These are phyloP conservation scores for Boletus smithii DNA, from an alignment of 1,284 basidiomycete genomes.

Conservation along the genomic window DNA sequence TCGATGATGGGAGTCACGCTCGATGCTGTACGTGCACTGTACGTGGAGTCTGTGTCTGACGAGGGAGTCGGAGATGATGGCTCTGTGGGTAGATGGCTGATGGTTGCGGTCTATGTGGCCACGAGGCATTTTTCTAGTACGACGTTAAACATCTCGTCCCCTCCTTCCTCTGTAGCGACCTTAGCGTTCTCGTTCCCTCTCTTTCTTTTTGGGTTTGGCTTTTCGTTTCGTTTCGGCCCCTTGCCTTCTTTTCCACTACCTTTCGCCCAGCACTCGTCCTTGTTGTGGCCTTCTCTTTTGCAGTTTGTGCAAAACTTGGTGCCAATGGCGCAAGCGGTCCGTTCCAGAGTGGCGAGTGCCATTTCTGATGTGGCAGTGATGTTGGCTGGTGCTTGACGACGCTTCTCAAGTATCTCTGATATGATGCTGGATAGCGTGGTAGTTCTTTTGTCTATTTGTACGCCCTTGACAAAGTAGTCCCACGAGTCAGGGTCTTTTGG, in stretches of 20 bases:
- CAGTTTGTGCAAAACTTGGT: neutral
- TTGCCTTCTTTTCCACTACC: neutral
- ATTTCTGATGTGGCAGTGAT: too few species aligned
- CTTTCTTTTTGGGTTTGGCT: neutral
- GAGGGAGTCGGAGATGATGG: too few species aligned
- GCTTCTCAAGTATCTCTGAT: neutral
- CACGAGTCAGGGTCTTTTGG: neutral
- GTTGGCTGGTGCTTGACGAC: neutral
- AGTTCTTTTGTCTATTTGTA: neutral
- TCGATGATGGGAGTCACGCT: neutral
- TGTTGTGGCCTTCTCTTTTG: neutral
- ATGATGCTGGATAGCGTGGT: neutral
- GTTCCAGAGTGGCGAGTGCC: neutral
- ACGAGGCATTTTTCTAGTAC: neutral
- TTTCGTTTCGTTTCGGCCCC: neutral
- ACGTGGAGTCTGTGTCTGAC: too few species aligned
- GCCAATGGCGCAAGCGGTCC: neutral
- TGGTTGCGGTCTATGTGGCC: too few species aligned
- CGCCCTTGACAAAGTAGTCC: neutral
- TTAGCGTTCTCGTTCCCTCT: neutral
- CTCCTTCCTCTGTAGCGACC: neutral
- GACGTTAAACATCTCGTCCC: neutral
- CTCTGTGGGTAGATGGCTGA: too few species aligned
- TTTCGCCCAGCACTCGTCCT: neutral
- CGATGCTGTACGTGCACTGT: neutral